phyloP scores from a whole-genome alignment of 257 asterid genomes.

The Jaltomata sinuosa region DNA sequence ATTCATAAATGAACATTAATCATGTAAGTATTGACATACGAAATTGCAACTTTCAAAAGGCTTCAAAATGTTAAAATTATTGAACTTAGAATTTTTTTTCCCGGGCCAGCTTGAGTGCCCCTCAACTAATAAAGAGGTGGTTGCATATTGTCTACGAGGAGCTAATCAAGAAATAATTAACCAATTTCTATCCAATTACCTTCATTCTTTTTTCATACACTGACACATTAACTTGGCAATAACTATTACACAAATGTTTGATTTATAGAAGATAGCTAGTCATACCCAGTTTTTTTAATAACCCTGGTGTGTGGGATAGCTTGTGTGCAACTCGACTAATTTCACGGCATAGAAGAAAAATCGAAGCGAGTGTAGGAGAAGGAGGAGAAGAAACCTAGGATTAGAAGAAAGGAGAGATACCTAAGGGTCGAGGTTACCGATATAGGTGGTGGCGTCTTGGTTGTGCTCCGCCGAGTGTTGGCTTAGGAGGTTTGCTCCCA shows the following conservation, averaged over 20 bases:
- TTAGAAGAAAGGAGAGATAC: slow-evolving; percentile 15
- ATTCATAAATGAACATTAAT: neutral
- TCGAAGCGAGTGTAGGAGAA: no score
- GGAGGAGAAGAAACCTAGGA: no score
- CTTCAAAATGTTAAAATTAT: neutral
- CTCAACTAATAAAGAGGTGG: neutral
- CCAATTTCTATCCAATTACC: neutral
- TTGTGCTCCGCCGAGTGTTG: slow-evolving; percentile 97
- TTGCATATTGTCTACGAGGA: neutral
- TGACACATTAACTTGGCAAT: neutral
- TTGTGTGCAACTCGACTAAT: no score
- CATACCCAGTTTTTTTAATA: no score
- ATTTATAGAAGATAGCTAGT: neutral
- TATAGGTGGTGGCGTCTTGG: slow-evolving; percentile 93
- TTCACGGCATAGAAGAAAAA: no score
- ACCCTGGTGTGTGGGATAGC: no score
- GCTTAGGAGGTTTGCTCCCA: slow-evolving; percentile 86
- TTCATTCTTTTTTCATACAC: neutral
- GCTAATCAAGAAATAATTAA: neutral
- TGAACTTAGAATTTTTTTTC: neutral
- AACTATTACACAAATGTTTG: neutral
- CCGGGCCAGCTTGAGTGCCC: neutral
- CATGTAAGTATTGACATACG: neutral
- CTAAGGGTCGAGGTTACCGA: slow-evolving; percentile 81
- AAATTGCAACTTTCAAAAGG: neutral